phyloP scores from a whole-genome alignment of 202 grass and related monocot species.

The Elaeis oleifera region DNA sequence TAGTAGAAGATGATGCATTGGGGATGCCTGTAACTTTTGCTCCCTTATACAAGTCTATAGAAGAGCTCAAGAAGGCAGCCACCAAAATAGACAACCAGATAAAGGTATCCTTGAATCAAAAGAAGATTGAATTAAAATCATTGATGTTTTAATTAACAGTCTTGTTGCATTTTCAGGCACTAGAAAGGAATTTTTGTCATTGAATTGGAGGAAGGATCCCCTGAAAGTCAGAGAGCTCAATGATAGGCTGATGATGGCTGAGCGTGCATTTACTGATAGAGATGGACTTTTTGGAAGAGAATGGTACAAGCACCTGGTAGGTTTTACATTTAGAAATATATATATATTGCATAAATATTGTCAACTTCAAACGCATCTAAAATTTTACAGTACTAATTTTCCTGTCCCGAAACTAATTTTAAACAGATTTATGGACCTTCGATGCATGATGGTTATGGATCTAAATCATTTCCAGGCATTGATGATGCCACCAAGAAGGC shows the following conservation, averaged over 20 bases:
- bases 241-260: constrained; percentile 70
- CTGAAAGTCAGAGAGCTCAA: constrained; percentile 62
- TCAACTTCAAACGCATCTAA: too few relatives aligned
- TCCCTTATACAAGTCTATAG: constrained; percentile 60
- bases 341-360: too few relatives aligned
- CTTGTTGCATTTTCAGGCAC: constrained; percentile 21
- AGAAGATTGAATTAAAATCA: not conserved
- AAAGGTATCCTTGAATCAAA: constrained; percentile 30
- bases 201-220: constrained; percentile 43
- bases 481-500: constrained; percentile 49
- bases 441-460: constrained; percentile 55
- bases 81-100: constrained; percentile 42
- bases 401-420: too few relatives aligned
- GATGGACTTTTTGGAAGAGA: constrained; percentile 46
- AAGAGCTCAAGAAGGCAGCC: constrained; percentile 37
- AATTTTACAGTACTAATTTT: too few relatives aligned
- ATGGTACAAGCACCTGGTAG: constrained; percentile 89
- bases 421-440: constrained; percentile 61
- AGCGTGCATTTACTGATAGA: constrained; percentile 66
- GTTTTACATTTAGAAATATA: constrained; percentile 2
- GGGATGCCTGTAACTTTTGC: constrained; percentile 45
- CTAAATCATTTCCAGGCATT: constrained; percentile 50
- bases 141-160: too few relatives aligned
- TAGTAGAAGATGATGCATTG: constrained; percentile 32
- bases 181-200: constrained; percentile 28